Evolutionary conservation across 352 stramenopile species (phyloP).

Genomic region (Globisporangium polare): DNA sequence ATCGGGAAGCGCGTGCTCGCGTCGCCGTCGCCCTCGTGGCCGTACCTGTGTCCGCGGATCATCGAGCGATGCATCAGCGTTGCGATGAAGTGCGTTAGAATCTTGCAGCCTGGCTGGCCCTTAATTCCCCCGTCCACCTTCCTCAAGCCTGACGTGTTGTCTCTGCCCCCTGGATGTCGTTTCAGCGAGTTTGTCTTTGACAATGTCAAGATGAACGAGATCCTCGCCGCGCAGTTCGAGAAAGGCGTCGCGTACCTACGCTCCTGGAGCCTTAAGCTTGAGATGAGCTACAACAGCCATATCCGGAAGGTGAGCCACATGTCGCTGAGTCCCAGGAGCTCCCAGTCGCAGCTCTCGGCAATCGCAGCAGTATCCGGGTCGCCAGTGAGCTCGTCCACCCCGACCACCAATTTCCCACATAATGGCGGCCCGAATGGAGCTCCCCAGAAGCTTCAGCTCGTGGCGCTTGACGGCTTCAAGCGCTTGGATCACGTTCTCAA

Average conservation of each 20-base stretch:
- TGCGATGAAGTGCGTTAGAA: slow-evolving; percentile 40
- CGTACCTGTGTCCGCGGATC: slow-evolving; percentile 45
- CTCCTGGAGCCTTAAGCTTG: slow-evolving; percentile 38
- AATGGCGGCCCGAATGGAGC: not conserved
- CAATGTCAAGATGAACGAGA: slow-evolving; percentile 42
- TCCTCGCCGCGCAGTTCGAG: slow-evolving; percentile 39
- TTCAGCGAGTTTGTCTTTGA: slow-evolving; percentile 37
- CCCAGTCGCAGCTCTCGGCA: not conserved
- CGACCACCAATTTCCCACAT: not conserved
- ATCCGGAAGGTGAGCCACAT: not conserved
- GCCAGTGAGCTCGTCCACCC: not conserved
- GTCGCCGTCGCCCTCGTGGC: slow-evolving; percentile 33
- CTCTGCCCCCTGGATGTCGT: not conserved
- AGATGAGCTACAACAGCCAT: slow-evolving; percentile 45
- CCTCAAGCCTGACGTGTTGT: too few species aligned
- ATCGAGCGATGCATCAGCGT: slow-evolving; percentile 55
- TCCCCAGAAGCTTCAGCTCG: slow-evolving; percentile 6
- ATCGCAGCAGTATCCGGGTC: not conserved
- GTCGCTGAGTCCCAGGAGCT: not conserved
- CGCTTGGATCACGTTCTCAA: slow-evolving; percentile 15
- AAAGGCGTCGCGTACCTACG: slow-evolving; percentile 42
- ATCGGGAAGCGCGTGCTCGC: slow-evolving; percentile 37
- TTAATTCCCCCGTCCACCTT: too few species aligned
- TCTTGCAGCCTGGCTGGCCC: not conserved
- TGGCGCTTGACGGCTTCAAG: slow-evolving; percentile 16